Conservation (phyloP, 257 asterid genomes). For the Ehretia macrophylla region DNA sequence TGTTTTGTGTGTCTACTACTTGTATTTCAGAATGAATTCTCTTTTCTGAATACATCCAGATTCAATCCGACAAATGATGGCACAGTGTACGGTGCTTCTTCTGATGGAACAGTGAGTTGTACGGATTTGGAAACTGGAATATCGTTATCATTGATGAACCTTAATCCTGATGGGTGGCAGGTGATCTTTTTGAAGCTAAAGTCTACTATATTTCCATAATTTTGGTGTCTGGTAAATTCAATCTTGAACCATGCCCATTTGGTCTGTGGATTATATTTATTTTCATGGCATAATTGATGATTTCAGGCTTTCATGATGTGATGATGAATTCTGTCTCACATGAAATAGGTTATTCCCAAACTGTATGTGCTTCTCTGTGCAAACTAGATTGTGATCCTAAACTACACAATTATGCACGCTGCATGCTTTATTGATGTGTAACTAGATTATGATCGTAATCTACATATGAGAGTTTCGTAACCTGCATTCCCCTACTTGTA, state of each 20-base stretch:
- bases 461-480: too few species aligned
- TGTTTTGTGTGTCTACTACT: neutral
- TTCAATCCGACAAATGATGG: slow-evolving; percentile 71
- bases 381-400: too few species aligned
- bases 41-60: slow-evolving; percentile 37
- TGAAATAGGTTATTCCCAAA: too few species aligned
- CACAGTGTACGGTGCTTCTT: slow-evolving; percentile 79
- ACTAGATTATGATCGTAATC: too few species aligned
- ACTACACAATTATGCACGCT: too few species aligned
- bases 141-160: slow-evolving; percentile 65
- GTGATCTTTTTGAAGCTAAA: slow-evolving; percentile 27
- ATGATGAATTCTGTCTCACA: too few species aligned
- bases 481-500: too few species aligned
- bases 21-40: neutral
- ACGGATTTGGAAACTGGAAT: slow-evolving; percentile 92
- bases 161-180: slow-evolving; percentile 98
- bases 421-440: too few species aligned
- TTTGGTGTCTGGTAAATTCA: too few species aligned
- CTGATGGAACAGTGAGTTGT: slow-evolving; percentile 91
- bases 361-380: too few species aligned
- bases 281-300: neutral
- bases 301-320: neutral
- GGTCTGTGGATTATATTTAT: too few species aligned
- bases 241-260: too few species aligned
- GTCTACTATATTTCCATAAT: neutral